These are phyloP conservation scores for Cladosporium austrohemisphaericum DNA, from an alignment of 2,329 filamentous ascomycete genomes.

Conservation along the genomic window DNA sequence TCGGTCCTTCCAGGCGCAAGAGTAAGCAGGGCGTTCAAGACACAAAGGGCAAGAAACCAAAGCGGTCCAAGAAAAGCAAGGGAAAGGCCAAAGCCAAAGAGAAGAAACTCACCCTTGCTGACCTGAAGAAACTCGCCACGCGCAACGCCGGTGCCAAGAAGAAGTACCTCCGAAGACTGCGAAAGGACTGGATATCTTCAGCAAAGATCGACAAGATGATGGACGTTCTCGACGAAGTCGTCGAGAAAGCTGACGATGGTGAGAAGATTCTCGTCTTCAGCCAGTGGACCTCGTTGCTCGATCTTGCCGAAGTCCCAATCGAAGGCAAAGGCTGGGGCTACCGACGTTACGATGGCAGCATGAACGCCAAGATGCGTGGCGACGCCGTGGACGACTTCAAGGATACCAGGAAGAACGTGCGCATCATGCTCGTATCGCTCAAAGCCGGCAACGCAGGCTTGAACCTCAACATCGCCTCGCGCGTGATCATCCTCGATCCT, in stretches of 20 bases:
- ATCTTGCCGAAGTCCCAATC: constrained; percentile 72
- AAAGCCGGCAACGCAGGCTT: constrained; percentile 82
- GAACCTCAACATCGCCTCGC: constrained; percentile 76
- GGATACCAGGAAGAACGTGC: constrained; percentile 53
- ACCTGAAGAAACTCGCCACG: constrained; percentile 64
- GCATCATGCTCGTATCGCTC: constrained; percentile 72
- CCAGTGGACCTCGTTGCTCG: constrained; percentile 75
- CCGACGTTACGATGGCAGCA: constrained; percentile 72
- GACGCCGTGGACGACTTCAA: constrained; percentile 65
- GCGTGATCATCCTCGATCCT: constrained; percentile 86
- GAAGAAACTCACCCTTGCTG: constrained; percentile 51
- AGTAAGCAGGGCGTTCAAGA: constrained; percentile 11
- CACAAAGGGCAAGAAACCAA: constrained; percentile 33
- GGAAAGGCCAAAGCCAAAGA: constrained; percentile 32
- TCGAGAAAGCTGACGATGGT: constrained; percentile 37
- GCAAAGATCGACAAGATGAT: constrained; percentile 70
- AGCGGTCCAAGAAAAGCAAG: constrained; percentile 31
- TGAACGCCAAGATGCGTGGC: constrained; percentile 64
- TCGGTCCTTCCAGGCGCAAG: constrained; percentile 7
- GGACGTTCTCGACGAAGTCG: constrained; percentile 57
- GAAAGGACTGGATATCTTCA: constrained; percentile 67
- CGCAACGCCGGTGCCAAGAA: constrained; percentile 62
- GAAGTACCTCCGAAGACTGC: constrained; percentile 66
- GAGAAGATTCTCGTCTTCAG: constrained; percentile 82
- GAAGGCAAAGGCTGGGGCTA: constrained; percentile 55